Base-by-base conservation (phyloP, 2,329 filamentous ascomycete genomes). In the Neonectria punicea region DNA sequence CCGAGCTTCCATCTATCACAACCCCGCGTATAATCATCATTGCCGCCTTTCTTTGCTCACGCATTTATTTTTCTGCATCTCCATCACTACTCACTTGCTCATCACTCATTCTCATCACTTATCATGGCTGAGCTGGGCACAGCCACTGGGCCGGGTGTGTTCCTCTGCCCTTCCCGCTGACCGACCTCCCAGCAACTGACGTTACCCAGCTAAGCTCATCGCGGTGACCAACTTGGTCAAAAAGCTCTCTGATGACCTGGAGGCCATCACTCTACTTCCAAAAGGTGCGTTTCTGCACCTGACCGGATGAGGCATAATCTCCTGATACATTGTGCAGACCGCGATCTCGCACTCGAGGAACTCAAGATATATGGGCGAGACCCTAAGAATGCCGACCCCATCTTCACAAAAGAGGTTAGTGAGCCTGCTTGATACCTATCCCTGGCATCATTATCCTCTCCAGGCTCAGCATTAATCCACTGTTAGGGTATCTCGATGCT, bases 321-420 rank as follows among this genome's bases (percentile, higher is more conserved):
- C 13, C 61, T 74, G 22, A 75, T 53, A 53, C 58, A 14, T 13
- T 9, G 14, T 20, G 16, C 67, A 93, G 92, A 92, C 74, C 86
- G 89, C 67, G 86, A 89, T 71, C 80, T 84, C 10, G 82, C 84
- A 13, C 78, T 92, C 4, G 88, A 91, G 70, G 82, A 93, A 71
- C 84, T 98, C 53, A 97, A 97, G 79, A 73, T 74, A 49, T 77
- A 72, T 70, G 79, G 94, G 7, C 89, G 94, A 65, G 89, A 91
- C 72, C 88, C 90, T 8, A 83, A 82, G 32, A 85, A 93, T 79
- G 90, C 94, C 30, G 91, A 91, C 63, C 91, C 93, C 1, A 95
- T 98, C 63, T 98, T 96, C 79, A 91, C 92, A n/a, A 86, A 88
- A 78, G 83, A 91, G 79, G 93, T 92, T 84, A 69, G 83, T 70